Percentiles rank a stretch among this genome's conserved stretches.
These are phyloP conservation scores for Ciborinia camelliae DNA, from an alignment of 2,329 filamentous ascomycete species.

Conservation along the genomic window DNA sequence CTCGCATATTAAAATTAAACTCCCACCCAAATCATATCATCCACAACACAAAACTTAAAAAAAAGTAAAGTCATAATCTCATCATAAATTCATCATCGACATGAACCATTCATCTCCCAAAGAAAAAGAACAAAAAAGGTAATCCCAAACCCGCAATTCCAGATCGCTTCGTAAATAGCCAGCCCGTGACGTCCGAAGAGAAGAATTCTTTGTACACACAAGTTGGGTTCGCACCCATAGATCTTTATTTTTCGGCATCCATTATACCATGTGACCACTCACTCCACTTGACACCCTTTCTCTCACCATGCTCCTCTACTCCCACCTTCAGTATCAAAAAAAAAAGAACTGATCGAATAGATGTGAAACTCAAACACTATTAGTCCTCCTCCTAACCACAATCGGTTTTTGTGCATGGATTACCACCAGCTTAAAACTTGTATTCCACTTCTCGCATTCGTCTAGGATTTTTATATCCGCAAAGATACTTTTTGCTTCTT, in stretches of 20 bases:
- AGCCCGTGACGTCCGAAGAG: not conserved
- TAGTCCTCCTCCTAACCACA: conserved; percentile 28
- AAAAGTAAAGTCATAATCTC: conserved; percentile 1
- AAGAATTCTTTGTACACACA: not conserved
- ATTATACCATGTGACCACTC: not conserved
- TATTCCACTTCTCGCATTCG: conserved; percentile 83
- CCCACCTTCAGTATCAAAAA: not conserved
- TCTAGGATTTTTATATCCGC: conserved; percentile 67
- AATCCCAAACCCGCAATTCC: not conserved
- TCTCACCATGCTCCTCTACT: not conserved
- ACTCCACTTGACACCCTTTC: not conserved
- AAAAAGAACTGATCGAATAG: too few species aligned
- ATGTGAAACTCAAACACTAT: conserved; percentile 34
- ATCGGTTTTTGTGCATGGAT: conserved; percentile 59
- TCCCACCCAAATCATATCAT: not conserved
- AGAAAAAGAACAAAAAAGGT: too few species aligned
- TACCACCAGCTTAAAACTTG: conserved; percentile 85
- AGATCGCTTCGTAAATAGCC: not conserved
- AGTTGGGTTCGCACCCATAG: conserved; percentile 8
- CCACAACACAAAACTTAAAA: not conserved
- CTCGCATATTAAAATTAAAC: not conserved
- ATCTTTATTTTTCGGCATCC: not conserved
- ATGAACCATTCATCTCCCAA: not conserved
- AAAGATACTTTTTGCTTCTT: conserved; percentile 64
- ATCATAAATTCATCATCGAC: conserved; percentile 6